Percentiles rank a stretch among this genome's conserved stretches.
These are phyloP conservation scores for Echeveria elegans DNA, from an alignment of 164 flowering plant genomes.

Conservation along the genomic window DNA sequence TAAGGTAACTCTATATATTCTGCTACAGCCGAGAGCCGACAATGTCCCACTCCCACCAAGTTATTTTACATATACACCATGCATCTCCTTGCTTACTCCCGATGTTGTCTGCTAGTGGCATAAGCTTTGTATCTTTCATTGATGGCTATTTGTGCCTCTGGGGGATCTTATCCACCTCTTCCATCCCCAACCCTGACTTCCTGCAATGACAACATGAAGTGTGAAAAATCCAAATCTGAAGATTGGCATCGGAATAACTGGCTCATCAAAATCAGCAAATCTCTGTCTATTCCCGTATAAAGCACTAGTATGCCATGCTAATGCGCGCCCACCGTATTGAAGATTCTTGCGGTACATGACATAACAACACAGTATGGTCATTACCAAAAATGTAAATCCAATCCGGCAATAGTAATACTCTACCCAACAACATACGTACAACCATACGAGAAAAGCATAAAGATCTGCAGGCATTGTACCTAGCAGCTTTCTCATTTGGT, in stretches of 20 bases:
- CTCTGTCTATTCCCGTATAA: background rate
- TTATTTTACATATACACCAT: background rate
- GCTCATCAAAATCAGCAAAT: background rate
- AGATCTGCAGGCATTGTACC: background rate
- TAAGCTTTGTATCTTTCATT: background rate
- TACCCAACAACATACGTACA: background rate
- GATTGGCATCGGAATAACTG: background rate
- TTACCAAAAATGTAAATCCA: background rate
- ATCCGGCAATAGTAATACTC: background rate
- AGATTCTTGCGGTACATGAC: constrained; percentile 2
- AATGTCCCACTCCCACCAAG: background rate
- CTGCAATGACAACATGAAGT: background rate
- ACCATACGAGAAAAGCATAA: background rate
- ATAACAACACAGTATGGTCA: background rate
- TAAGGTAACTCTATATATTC: background rate
- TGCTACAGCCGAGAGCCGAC: background rate
- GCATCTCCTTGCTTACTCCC: background rate
- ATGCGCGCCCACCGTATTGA: background rate
- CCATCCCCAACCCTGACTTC: constrained; percentile 3
- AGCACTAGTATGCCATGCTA: background rate
- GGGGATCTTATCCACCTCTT: background rate
- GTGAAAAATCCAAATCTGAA: background rate
- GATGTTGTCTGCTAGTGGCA: background rate
- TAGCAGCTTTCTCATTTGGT: background rate
- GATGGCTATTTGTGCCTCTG: background rate